phyloP scores from a whole-genome alignment of 2,329 filamentous ascomycete species.

The Setomelanomma holmii region DNA sequence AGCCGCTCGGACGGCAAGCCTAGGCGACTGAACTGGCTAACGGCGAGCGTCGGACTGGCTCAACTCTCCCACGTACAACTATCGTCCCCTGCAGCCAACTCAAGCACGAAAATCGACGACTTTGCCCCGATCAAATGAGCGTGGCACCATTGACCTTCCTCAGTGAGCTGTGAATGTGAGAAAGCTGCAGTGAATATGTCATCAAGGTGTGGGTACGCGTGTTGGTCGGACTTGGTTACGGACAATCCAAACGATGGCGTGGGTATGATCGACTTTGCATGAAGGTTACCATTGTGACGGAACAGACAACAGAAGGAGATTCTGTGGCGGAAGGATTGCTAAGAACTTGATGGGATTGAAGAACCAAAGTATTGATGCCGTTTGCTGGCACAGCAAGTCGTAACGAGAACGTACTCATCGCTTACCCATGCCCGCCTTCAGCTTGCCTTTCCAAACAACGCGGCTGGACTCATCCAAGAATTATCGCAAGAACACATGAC shows the following conservation, averaged over 20 bases:
- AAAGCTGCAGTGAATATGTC: too few relatives aligned
- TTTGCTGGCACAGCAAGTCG: not conserved
- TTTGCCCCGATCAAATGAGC: not conserved
- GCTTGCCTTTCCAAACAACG: too few relatives aligned
- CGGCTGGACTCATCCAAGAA: too few relatives aligned
- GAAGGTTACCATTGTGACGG: not conserved
- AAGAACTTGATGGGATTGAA: not conserved
- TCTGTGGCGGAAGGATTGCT: not conserved
- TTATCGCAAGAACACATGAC: too few relatives aligned
- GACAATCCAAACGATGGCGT: not conserved
- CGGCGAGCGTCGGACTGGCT: constrained; percentile 5
- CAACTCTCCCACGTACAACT: not conserved
- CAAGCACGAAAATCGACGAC: too few relatives aligned
- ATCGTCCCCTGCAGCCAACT: too few relatives aligned
- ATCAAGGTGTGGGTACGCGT: too few relatives aligned
- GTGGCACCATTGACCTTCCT: too few relatives aligned
- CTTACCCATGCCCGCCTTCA: not conserved
- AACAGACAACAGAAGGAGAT: not conserved
- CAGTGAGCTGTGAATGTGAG: too few relatives aligned
- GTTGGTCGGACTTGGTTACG: constrained; percentile 4
- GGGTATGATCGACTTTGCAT: constrained; percentile 5
- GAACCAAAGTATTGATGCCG: not conserved
- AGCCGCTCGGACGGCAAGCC: constrained; percentile 13
- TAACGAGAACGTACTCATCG: not conserved
- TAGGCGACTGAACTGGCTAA: constrained; percentile 11